Evolutionary conservation across 2,329 filamentous ascomycete genomes (phyloP), one percentile per base, ranked within the genome.

Genomic region (Xylaria sp.): DNA sequence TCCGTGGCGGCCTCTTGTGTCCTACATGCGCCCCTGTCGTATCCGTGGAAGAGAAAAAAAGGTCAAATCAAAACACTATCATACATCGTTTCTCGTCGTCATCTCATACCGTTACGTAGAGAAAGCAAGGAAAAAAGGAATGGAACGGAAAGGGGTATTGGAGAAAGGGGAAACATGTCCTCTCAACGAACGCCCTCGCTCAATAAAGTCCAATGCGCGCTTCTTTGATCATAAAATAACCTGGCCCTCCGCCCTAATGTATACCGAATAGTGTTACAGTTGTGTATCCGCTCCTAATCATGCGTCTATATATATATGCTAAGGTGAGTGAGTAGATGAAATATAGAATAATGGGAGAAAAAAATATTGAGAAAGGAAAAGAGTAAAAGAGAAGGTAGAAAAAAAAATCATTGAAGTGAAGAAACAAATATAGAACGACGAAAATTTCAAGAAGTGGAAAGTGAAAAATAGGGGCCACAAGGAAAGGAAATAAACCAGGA

Each of bases 281-380:
- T 60, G 60, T 68, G 38, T 62, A 67, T 65, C 49, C 67, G 57
- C 56, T 64, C 49, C 50, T 33, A n/a, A 17, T 59, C 64, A 69
- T 69, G 67, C 66, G 63, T 70, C 62, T 70, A 66, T 57, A 56
- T 61, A 56, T 61, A 47, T 39, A 60, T 60, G 36, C 53, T 25
- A 27, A 39, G 36, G n/a, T 36, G 36, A 54, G 42, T 31, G 47
- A 25, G 29, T 38, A 44, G 27, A 51, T 29, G n/a, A 51, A 53
- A 44, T 54, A 3, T 61, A 69, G 50, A 69, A 75, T 63, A 75
- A 31, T 71, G 78, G 25, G 74, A 69, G 66, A 66, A 57, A 44
- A 66, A 55, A 66, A 22, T 65, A 54, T 10, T 74, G 63, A 78
- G 75, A 33, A 72, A 79, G 45, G 75, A 66, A 63, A 20, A 69